Percentiles rank a stretch among this genome's conserved stretches.
Conservation (phyloP, 2,329 filamentous ascomycete genomes). For the Arthrobotrys pseudoclavata region DNA sequence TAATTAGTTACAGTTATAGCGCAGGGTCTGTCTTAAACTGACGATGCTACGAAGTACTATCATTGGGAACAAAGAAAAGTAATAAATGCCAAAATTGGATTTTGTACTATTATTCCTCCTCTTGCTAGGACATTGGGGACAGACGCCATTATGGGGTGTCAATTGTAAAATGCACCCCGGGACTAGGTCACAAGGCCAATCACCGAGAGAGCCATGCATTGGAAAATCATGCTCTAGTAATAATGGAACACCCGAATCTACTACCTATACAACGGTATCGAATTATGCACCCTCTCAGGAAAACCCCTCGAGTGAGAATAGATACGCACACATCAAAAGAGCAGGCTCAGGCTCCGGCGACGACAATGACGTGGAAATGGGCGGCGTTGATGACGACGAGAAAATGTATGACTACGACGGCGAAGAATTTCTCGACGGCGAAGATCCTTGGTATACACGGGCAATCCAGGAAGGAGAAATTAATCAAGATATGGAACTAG, state of each 20-base stretch:
- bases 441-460: not conserved
- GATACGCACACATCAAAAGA: not conserved
- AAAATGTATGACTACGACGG: not conserved
- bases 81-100: no score
- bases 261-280: not conserved
- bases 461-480: not conserved
- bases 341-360: not conserved
- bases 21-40: no score
- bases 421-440: not conserved
- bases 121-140: no score
- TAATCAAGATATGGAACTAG: not conserved
- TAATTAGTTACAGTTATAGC: no score
- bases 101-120: no score
- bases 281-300: not conserved
- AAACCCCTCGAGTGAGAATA: not conserved
- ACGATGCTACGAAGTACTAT: no score
- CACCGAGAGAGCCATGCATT: no score
- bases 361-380: not conserved
- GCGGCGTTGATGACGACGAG: not conserved
- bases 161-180: no score
- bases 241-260: not conserved
- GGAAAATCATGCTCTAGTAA: not conserved
- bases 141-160: no score
- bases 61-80: no score
- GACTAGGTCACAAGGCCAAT: no score